Evolutionary conservation across 495 filamentous ascomycete genomes (phyloP).

Genomic region (Xylaria acuta): DNA sequence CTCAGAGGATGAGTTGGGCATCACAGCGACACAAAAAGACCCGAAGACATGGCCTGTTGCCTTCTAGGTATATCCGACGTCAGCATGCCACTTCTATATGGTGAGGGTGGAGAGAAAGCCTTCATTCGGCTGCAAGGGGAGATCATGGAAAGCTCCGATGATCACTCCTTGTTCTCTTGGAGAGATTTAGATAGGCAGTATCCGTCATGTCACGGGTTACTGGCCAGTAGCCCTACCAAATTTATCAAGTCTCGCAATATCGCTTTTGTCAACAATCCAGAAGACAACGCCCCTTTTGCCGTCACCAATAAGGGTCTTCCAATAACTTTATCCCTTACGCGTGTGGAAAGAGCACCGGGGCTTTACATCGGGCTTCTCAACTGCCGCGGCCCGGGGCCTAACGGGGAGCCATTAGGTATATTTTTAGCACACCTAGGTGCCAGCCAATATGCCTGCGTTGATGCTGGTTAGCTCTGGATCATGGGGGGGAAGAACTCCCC

Average conservation of each 20-base stretch:
- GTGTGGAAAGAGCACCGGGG: neutral
- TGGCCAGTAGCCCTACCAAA: neutral
- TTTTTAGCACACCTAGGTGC: neutral
- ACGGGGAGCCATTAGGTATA: neutral
- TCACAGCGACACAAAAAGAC: constrained; percentile 30
- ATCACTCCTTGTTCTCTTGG: constrained; percentile 27
- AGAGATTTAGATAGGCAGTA: neutral
- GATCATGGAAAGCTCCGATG: constrained; percentile 23
- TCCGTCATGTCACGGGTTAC: neutral
- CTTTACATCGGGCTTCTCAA: constrained; percentile 10
- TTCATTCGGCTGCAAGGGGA: constrained; percentile 29
- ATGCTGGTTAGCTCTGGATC: neutral
- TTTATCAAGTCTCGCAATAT: neutral
- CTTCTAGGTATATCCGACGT: constrained; percentile 31
- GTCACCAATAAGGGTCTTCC: neutral
- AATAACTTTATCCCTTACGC: neutral
- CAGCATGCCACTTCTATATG: constrained; percentile 31
- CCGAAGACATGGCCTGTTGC: constrained; percentile 31
- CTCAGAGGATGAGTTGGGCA: constrained; percentile 37
- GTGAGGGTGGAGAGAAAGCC: constrained; percentile 1
- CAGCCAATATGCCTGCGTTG: neutral
- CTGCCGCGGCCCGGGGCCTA: neutral
- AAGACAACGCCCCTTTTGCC: neutral
- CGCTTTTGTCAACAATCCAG: neutral
- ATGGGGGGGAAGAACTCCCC: neutral